Percentiles rank a stretch among this genome's conserved stretches.
Conservation (phyloP, 169 alveolate species). For the Babesia divergens region DNA sequence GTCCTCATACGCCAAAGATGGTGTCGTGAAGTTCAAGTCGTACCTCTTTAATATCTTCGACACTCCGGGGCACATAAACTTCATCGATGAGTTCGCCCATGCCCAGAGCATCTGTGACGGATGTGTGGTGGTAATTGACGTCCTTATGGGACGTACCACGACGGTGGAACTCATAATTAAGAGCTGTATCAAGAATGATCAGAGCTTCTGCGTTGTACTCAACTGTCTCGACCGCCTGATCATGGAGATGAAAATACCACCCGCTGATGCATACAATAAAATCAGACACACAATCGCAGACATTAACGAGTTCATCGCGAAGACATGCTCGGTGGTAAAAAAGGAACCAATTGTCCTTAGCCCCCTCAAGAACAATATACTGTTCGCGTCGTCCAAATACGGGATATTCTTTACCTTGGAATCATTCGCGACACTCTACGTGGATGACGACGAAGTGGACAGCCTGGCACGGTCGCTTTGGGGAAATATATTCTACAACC, state of each 20-base stretch:
- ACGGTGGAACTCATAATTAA: conserved; percentile 88
- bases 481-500: conserved; percentile 87
- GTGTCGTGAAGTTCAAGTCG: conserved; percentile 63
- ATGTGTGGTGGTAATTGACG: conserved; percentile 93
- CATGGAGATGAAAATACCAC: conserved; percentile 95
- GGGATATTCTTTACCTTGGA: conserved; percentile 90
- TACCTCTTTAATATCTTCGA: conserved; percentile 88
- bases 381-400: conserved; percentile 92
- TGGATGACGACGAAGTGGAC: conserved; percentile 65
- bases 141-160: conserved; percentile 93
- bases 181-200: conserved; percentile 77
- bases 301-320: conserved; percentile 52
- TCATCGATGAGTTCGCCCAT: conserved; percentile 95
- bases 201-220: conserved; percentile 79
- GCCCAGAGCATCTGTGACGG: conserved; percentile 96
- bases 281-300: conserved; percentile 78
- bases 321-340: conserved; percentile 29
- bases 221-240: conserved; percentile 95
- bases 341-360: conserved; percentile 65
- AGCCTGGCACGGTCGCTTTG: conserved; percentile 82
- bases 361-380: conserved; percentile 91
- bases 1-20: conserved; percentile 65
- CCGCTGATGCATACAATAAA: conserved; percentile 98
- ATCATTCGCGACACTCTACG: conserved; percentile 90
- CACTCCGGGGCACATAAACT: conserved; percentile 97